Evolutionary conservation across 148 eudicot species (phyloP).

Genomic region (Heliamphora exappendiculata): DNA sequence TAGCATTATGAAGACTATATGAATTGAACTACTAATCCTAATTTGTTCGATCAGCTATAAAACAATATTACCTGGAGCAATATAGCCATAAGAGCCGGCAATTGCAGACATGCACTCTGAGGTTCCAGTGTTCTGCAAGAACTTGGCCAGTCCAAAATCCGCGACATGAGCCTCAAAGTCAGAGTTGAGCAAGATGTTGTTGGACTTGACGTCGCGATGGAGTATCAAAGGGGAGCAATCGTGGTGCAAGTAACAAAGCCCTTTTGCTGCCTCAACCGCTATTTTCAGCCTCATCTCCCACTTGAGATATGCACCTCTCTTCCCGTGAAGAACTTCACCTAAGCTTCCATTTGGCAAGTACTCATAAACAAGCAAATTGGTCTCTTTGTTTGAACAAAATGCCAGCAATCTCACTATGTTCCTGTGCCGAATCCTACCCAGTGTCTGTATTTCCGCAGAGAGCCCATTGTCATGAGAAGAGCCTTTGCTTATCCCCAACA

Average conservation of each 20-base stretch:
- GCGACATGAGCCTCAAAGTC: slow-evolving; percentile 71
- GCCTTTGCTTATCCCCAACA: slow-evolving; percentile 33
- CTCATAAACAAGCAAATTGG: slow-evolving; percentile 49
- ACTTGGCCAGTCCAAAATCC: slow-evolving; percentile 70
- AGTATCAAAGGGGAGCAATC: slow-evolving; percentile 55
- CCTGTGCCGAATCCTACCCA: slow-evolving; percentile 54
- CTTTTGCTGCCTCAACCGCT: slow-evolving; percentile 56
- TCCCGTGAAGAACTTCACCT: slow-evolving; percentile 54
- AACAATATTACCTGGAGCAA: slow-evolving; percentile 51
- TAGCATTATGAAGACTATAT: not conserved
- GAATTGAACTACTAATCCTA: not conserved
- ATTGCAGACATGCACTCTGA: slow-evolving; percentile 65
- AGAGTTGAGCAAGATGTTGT: slow-evolving; percentile 46
- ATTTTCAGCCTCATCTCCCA: slow-evolving; percentile 53
- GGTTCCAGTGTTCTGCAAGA: slow-evolving; percentile 37
- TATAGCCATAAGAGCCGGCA: slow-evolving; percentile 65
- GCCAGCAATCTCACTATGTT: slow-evolving; percentile 50
- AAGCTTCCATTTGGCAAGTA: slow-evolving; percentile 60
- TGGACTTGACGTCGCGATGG: slow-evolving; percentile 63
- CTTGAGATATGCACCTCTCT: slow-evolving; percentile 32
- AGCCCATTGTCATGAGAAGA: slow-evolving; percentile 50
- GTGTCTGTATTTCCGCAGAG: slow-evolving; percentile 47
- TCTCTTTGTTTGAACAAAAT: slow-evolving; percentile 55
- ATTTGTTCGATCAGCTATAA: not conserved
- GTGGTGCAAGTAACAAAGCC: slow-evolving; percentile 56